These are phyloP conservation scores for Naganishia cerealis DNA, from an alignment of 1,284 basidiomycete genomes.

Conservation along the genomic window DNA sequence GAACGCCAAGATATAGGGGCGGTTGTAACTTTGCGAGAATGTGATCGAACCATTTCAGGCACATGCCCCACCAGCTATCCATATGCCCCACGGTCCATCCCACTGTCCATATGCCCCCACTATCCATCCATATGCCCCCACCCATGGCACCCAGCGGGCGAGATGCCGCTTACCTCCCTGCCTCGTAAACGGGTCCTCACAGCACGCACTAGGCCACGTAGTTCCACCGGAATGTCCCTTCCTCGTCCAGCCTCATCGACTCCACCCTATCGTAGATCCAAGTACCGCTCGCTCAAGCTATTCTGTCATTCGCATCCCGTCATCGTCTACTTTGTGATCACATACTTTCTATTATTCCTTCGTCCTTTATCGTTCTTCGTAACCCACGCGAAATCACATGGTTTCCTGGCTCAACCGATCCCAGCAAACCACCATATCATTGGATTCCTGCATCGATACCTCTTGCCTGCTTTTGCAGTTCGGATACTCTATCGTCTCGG, in stretches of 20 bases:
- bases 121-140: background rate
- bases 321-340: conserved; percentile 13
- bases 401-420: conserved; percentile 22
- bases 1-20: conserved; percentile 65
- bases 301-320: conserved; percentile 7
- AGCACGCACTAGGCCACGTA: background rate
- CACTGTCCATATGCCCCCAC: no score
- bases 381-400: conserved; percentile 20
- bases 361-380: conserved; percentile 15
- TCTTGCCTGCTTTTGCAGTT: background rate
- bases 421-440: conserved; percentile 27
- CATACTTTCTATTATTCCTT: conserved; percentile 7
- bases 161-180: conserved; percentile 12
- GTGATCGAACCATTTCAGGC: conserved; percentile 28
- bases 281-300: background rate
- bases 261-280: background rate
- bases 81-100: no score
- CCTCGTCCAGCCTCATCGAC: conserved; percentile 14
- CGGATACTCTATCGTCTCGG: conserved; percentile 10
- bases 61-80: background rate
- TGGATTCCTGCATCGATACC: conserved; percentile 19
- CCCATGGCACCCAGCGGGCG: background rate
- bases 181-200: conserved; percentile 20
- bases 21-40: no score
- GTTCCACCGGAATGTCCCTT: conserved; percentile 9